Base-by-base conservation (phyloP, 352 stramenopile species). In the Phytophthora boehmeriae region DNA sequence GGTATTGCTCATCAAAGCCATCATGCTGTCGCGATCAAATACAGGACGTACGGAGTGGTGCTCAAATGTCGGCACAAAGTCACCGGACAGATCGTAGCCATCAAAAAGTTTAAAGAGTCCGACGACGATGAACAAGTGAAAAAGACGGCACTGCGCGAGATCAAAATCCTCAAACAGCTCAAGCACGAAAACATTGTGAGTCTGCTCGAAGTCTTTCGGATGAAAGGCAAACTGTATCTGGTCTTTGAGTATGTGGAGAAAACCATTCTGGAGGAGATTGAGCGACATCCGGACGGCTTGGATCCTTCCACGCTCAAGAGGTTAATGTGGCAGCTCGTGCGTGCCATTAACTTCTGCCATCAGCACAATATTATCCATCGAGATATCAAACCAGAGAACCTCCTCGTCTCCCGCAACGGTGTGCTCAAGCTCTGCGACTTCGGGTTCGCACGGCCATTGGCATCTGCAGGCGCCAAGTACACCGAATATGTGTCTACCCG, bases 291-390 rank as follows among this genome's bases (percentile, higher is more conserved):
- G 0, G 86, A 93, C 43, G 90, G 90, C 0, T 69, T 97, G 17
- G 81, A 91, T 1, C 59, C 76, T 0, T 45, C 58, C 2, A 67
- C 76, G 23, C 87, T 96, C 51, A 90, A 92, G 44, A 75, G 76
- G 13, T 75, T 96, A 54, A 93, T 93, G 86, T 91, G 80, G 80
- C 83, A 96, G 61, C 84, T 95, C 51, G 74, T 92, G 22, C 82
- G 81, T 17, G 80, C 79, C 38, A 92, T 97, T 43, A 81, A 97
- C 39, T 98, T 97, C 73, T 98, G 96, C 80, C 95, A 98, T 63
- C 83, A 88, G 42, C 96, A 98, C 79, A 97, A 98, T 63, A 97
- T 98, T 49, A 97, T 98, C 56, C 95, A 98, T 61, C 84, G 95
- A 27, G 95, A 98, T 66, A 85, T 98, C 53, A 98, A 98, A 66